A percentile compares a stretch with the other conserved stretches of the same genome.
Evolutionary conservation across 495 filamentous ascomycete species (phyloP).

Genomic region (Penicillium alfredii): DNA sequence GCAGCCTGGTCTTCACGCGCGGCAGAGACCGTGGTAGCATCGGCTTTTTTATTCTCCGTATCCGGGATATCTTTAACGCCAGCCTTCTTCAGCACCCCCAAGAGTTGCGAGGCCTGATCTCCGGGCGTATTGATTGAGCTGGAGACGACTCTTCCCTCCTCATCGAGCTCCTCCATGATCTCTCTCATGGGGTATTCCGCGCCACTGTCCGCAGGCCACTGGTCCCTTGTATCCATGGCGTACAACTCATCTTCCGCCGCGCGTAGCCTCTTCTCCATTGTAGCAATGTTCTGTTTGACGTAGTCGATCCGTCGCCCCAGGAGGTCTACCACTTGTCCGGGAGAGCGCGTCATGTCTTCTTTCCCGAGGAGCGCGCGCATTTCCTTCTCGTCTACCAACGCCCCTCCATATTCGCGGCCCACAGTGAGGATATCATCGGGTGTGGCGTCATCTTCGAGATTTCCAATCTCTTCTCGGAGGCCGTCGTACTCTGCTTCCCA

Average conservation of each 20-base stretch:
- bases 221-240: constrained; percentile 33
- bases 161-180: constrained; percentile 87
- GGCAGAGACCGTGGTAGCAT: not conserved
- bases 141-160: constrained; percentile 77
- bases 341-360: constrained; percentile 28
- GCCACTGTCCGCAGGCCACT: constrained; percentile 14
- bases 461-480: constrained; percentile 69
- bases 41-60: constrained; percentile 6
- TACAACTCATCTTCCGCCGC: constrained; percentile 62
- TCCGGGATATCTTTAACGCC: constrained; percentile 53
- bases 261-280: constrained; percentile 61
- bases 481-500: constrained; percentile 90
- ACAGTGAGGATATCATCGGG: constrained; percentile 46
- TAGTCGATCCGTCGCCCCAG: constrained; percentile 80
- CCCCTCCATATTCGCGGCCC: constrained; percentile 44
- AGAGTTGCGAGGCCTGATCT: constrained; percentile 52
- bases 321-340: constrained; percentile 61
- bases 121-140: constrained; percentile 55
- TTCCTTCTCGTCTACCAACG: constrained; percentile 53
- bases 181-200: constrained; percentile 67
- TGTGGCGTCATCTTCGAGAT: constrained; percentile 44
- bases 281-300: constrained; percentile 68
- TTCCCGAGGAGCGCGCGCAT: constrained; percentile 32
- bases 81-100: constrained; percentile 64
- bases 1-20: not conserved